Base-by-base conservation (phyloP, 2,329 filamentous ascomycete genomes). In the Metarhizium sp. region DNA sequence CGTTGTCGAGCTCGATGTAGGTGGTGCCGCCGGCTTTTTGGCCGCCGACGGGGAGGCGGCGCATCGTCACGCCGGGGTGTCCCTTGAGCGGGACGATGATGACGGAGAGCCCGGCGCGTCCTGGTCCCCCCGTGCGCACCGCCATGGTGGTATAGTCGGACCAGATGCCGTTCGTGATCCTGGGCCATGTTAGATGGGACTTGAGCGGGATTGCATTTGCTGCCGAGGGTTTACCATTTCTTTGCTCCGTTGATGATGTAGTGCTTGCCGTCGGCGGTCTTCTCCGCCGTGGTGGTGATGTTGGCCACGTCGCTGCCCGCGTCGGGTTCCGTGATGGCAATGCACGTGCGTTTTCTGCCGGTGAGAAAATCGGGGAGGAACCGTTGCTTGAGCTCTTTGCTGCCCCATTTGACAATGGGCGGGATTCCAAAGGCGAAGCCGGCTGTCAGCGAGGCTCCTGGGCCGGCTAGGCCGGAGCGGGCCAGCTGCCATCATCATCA, bases 351-450 rank as follows among this genome's bases (percentile, higher is more conserved):
- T 6, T 81, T 79, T 55, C 80, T 75, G 59, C 82, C 81, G 6
- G 68, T 74, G 45, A 84, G 81, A 34, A 87, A 71, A 0, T 75
- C 77, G 0, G 81, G 81, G 10, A 87, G 69, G 75, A 80, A 87
- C 43, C 73, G 73, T 16, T 64, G 67, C 64, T 82, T 60, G 32
- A 60, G 58, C 38, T 53, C 76, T 32, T 75, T 67, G 0, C 75
- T 86, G 1, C 84, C 85, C 61, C 82, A 81, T 49, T 79, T 74
- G 20, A 85, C 75, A 50, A 88, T 73, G 0, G 85, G 85, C 4
- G 85, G 84, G 34, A 77, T 76, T 1, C 85, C 85, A 64, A 88
- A 90, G 1, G 85, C 82, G 61, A 89, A 82, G 2, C 87, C 87
- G 0, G 84, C 85, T 1, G 84, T 90, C 30, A 91, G 69, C n/a